Base-by-base conservation (phyloP, 164 flowering plant genomes). In the Aristolochia contorta region DNA sequence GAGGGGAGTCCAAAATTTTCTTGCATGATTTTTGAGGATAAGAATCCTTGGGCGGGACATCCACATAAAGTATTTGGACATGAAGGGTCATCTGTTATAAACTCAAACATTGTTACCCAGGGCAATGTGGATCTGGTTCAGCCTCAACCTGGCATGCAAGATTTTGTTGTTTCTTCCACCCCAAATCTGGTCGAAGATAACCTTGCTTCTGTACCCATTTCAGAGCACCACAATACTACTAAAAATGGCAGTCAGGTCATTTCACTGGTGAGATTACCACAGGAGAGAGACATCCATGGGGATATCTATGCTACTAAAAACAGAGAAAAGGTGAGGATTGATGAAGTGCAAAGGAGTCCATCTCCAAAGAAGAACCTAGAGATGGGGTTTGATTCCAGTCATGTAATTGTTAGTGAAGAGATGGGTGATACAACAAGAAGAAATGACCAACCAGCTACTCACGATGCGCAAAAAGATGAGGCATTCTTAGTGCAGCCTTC, bases 1-100 rank as follows among this genome's bases (percentile, higher is more conserved):
- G 91, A 84, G 32, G 78, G 77, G 37, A 80, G 81, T 67, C 85
- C 85, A 18, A 71, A 80, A 23, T 13, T 60, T 63, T 62, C 72
- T 53, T 60, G 48, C 67, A 51, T 69, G 58, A 86, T 82, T 20
- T 24, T 73, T 52, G 96, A 84, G 30, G 74, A 71, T 75, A 84
- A 75, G 57, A 80, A 62, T 66, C 63, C 80, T 69, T 77, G 80
- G 80, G 54, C 33, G 48, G 85, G 82, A 19, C 60, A 64, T 1
- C 68, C 82, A 19, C 84, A 74, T 47, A 74, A 71, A 66, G 53
- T 67, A 18, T 53, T 58, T 57, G 87, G 77, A 18, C 63, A 74
- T 65, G 87, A 89, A 72, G 88, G 79, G n/a, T 62, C 81, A 63
- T 62, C 73, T 50, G 55, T 67, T 27, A 75, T 73, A 47, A 76